A percentile compares a stretch with the other conserved stretches of the same genome.
Evolutionary conservation across 306 rosid species (phyloP).

Genomic region (Glycine latifolia): DNA sequence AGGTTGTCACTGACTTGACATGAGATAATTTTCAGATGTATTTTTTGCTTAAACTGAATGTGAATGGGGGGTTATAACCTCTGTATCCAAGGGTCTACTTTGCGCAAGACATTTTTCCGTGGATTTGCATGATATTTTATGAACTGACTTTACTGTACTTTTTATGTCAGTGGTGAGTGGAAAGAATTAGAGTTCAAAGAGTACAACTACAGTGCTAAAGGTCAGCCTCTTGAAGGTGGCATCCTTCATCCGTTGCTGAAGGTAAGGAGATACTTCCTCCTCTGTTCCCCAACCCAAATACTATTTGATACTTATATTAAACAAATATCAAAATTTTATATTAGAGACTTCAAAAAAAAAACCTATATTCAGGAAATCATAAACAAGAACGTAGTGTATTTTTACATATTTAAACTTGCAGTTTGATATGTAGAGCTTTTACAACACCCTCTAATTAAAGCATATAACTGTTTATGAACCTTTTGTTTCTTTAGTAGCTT

Average conservation of each 20-base stretch:
- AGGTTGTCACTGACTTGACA: slow-evolving; percentile 78
- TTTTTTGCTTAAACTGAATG: slow-evolving; percentile 14
- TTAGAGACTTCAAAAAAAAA: no score
- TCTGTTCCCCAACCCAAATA: slow-evolving; percentile 7
- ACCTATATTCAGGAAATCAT: slow-evolving; percentile 24
- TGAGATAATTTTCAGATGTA: slow-evolving; percentile 89
- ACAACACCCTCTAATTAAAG: slow-evolving; percentile 9
- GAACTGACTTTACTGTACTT: slow-evolving; percentile 3
- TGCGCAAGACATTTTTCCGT: slow-evolving; percentile 32
- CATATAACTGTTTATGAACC: not conserved
- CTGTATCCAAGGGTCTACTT: slow-evolving; percentile 1
- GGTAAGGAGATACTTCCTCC: slow-evolving; percentile 60
- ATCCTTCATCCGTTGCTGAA: slow-evolving; percentile 92
- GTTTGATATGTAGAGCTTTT: not conserved
- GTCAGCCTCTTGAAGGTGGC: slow-evolving; percentile 87
- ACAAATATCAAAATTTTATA: not conserved
- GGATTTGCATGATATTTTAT: no score
- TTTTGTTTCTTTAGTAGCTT: not conserved
- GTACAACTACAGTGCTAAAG: slow-evolving; percentile 84
- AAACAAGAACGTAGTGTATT: not conserved
- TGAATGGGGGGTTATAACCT: slow-evolving; percentile 6
- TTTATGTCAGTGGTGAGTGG: slow-evolving; percentile 79
- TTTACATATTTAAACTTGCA: slow-evolving; percentile 17
- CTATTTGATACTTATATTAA: slow-evolving; percentile 27
- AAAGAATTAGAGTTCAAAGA: slow-evolving; percentile 82